Conservation (phyloP, 139 green algal genomes). For the Chlorella sp. region DNA sequence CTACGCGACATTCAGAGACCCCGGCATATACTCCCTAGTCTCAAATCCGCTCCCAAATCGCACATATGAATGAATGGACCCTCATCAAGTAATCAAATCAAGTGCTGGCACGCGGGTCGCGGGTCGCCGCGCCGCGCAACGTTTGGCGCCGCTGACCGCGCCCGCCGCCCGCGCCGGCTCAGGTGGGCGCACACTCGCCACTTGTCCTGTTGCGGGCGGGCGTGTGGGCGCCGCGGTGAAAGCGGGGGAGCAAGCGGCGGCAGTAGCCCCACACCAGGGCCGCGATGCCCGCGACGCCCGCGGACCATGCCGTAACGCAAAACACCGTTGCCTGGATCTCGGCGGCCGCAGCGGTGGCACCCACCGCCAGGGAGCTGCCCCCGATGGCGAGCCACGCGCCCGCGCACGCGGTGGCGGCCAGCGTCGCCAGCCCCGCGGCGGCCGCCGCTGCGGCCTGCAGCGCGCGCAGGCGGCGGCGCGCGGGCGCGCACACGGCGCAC, state of each 20-base stretch:
- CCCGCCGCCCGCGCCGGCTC: no score
- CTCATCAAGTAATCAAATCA: no score
- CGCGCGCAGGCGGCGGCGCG: constrained; percentile 9
- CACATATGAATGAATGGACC: no score
- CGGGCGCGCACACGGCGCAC: constrained; percentile 23
- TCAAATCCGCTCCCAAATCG: no score
- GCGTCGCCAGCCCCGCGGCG: not conserved
- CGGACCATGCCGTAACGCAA: not conserved
- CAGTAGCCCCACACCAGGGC: constrained; percentile 6
- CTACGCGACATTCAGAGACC: no score
- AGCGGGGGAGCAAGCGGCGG: not conserved
- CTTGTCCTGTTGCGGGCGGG: constrained; percentile 22
- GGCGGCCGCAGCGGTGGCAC: not conserved
- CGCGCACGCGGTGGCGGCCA: not conserved
- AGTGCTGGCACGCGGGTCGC: no score
- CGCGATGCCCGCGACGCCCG: not conserved
- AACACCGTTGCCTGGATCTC: no score
- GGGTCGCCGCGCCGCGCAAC: no score
- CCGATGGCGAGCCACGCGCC: not conserved
- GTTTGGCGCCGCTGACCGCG: no score
- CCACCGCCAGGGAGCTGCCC: not conserved
- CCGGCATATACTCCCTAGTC: no score
- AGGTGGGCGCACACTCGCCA: constrained; percentile 27
- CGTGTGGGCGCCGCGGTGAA: constrained; percentile 20
- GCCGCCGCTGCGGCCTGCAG: constrained; percentile 3